These are phyloP conservation scores for Neofusicoccum umdonicola DNA, from an alignment of 2,329 filamentous ascomycete genomes.

Conservation along the genomic window DNA sequence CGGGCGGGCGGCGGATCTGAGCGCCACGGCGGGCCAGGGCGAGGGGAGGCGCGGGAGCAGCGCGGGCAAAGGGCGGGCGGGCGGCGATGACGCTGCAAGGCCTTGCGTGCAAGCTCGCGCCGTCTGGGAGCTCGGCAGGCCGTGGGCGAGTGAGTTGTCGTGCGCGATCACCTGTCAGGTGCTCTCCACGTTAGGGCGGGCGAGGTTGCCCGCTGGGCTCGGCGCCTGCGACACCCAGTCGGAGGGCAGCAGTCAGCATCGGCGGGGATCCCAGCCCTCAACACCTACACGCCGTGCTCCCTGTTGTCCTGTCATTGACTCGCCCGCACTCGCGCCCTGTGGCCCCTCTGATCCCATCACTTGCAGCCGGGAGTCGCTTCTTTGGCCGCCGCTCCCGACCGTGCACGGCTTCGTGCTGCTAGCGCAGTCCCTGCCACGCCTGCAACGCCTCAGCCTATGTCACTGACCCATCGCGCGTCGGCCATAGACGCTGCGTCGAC, in stretches of 20 bases:
- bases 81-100: too few species aligned
- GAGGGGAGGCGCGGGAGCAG: not conserved
- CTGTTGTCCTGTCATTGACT: not conserved
- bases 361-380: not conserved
- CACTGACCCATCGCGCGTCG: slow-evolving; percentile 3
- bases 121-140: not conserved
- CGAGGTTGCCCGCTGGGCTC: not conserved
- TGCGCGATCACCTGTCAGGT: not conserved
- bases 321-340: not conserved
- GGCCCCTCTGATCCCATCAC: not conserved
- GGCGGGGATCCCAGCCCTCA: slow-evolving; percentile 10
- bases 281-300: not conserved
- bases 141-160: slow-evolving; percentile 3
- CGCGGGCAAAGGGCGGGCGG: not conserved
- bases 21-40: slow-evolving; percentile 3
- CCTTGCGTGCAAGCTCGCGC: too few species aligned
- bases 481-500: not conserved
- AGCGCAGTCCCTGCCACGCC: slow-evolving; percentile 13
- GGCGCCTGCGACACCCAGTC: slow-evolving; percentile 1
- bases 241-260: not conserved
- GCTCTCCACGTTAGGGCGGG: not conserved
- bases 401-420: not conserved
- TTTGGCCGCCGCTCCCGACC: slow-evolving; percentile 2
- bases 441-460: slow-evolving; percentile 10
- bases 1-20: not conserved